Conservation (phyloP, 2,329 filamentous ascomycete genomes). For the Camptophora hylomeconis region DNA sequence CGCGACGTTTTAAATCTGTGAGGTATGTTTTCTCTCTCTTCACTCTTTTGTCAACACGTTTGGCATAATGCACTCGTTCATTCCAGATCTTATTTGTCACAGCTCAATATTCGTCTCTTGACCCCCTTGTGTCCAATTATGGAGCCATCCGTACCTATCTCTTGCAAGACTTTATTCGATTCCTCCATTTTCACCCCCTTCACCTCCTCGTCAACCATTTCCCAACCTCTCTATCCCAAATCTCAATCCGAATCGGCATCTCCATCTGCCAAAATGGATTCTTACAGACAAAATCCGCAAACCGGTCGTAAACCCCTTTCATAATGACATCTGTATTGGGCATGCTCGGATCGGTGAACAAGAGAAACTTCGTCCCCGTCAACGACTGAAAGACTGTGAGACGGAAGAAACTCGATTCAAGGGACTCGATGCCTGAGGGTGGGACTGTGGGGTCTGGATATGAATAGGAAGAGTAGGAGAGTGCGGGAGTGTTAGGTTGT, state of each 20-base stretch:
- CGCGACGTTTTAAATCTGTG: too few species aligned
- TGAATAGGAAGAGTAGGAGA: too few species aligned
- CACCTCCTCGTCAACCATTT: slow-evolving; percentile 57
- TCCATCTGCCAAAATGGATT: slow-evolving; percentile 97
- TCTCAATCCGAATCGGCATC: slow-evolving; percentile 92
- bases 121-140: too few species aligned
- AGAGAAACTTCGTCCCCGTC: slow-evolving; percentile 86
- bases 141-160: too few species aligned
- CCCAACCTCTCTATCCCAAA: slow-evolving; percentile 76
- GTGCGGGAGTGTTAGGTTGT: slow-evolving; percentile 12
- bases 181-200: too few species aligned
- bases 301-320: slow-evolving; percentile 80
- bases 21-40: too few species aligned
- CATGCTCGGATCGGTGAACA: slow-evolving; percentile 86
- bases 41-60: too few species aligned
- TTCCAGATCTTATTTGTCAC: too few species aligned
- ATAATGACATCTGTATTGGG: slow-evolving; percentile 76
- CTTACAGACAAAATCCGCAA: slow-evolving; percentile 97
- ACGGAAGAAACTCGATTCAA: slow-evolving; percentile 89
- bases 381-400: slow-evolving; percentile 92
- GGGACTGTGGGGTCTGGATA: slow-evolving; percentile 22
- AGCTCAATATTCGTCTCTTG: too few species aligned
- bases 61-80: too few species aligned
- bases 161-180: too few species aligned
- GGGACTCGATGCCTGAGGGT: slow-evolving; percentile 65